Evolutionary conservation across 352 stramenopile genomes (phyloP), one percentile per base, ranked within the genome.

Genomic region (Phytophthora hybrid): DNA sequence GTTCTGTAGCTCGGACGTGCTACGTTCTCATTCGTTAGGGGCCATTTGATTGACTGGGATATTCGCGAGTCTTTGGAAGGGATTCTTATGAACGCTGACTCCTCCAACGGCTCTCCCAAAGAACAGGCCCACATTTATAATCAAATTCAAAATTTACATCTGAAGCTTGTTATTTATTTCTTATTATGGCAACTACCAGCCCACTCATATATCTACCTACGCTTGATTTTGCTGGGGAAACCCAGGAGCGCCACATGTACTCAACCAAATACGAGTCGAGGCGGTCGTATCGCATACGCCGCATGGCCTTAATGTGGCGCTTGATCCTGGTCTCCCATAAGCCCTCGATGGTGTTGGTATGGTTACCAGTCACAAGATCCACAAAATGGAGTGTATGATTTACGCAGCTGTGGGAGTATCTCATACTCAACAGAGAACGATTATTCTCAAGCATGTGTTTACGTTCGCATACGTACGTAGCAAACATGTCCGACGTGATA

Each of bases 181-280:
- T 26, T 26, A 26, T 26, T 26, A 26, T 26, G 23, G 23, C 58
- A 44, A 56, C 58, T 23, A 64, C 29, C 26, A 64, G 10, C 5
- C 59, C 59, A 52, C 16, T n/a, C 41, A 71, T 71, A 55, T 44
- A 71, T 5, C 32, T 4, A 29, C 39, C 64, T 23, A 18, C 16
- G 14, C 3, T 59, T 0, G 23, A 11, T 34, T 41, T 57, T 10
- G 14, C 18, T 18, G 63, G 54, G 14, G 66, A 66, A 55, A 66
- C 47, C 65, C 58, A 73, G 1, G 65, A 65, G 9, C 65, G 49
- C 65, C 49, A 73, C 49, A 73, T 65, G 39, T 62, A 66, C 23
- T 73, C 44, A 10, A 66, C 56, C 7, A 66, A 19, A 26, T 73
- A 66, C 11, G 21, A 26, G 29, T 63, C 49, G 0, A 73, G 58